Base-by-base conservation (phyloP, 805 yeast species). In the Candida silvatica region DNA sequence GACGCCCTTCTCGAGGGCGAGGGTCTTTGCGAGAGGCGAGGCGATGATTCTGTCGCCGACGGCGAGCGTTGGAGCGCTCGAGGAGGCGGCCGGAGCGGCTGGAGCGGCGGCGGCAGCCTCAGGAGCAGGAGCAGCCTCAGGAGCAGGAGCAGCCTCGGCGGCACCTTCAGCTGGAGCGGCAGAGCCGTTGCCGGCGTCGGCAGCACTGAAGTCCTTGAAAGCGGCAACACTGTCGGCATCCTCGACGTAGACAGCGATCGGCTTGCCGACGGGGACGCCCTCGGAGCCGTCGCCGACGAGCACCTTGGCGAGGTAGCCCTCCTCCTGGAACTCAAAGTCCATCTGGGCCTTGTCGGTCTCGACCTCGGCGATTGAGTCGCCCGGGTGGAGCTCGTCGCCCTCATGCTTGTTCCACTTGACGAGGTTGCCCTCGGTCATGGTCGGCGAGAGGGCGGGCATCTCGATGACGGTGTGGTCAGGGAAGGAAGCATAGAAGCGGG, bases 371-470 rank as follows among this genome's bases (percentile, higher is more conserved):
- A 90, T 74, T 31, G 92, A 79, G 56, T 88, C 97, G 62, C 98
- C 98, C 16, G 97, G 92, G 20, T 71, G 52, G 46, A 92, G 75
- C 59, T 74, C 64, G 58, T 92, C 98, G 54, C 98, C 98, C 26
- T 79, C 84, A 30, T 73, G 62, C 68, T 88, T 92, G 57, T 77
- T 72, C 98, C 98, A 92, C 40, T 75, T 68, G 27, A 90, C 90
- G 45, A 92, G 67, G 60, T 77, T 80, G 58, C 98, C 98, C 56
- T 84, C 90, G 42, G 96, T 83, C 99, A 92, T 92, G 36, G 99
- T 92, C 46, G 99, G 98, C n/a, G 97, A 90, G 52, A 92, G 69
- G 7, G 99, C 98, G 32, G 98, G 99, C 98, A 92, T 92, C 58
- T 80, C 80, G 51, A 92, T 86, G 54, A 92, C 78, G 41, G 82